Evolutionary conservation across 768 basidiomycete genomes (phyloP).

Genomic region (Naganishia kalamii): DNA sequence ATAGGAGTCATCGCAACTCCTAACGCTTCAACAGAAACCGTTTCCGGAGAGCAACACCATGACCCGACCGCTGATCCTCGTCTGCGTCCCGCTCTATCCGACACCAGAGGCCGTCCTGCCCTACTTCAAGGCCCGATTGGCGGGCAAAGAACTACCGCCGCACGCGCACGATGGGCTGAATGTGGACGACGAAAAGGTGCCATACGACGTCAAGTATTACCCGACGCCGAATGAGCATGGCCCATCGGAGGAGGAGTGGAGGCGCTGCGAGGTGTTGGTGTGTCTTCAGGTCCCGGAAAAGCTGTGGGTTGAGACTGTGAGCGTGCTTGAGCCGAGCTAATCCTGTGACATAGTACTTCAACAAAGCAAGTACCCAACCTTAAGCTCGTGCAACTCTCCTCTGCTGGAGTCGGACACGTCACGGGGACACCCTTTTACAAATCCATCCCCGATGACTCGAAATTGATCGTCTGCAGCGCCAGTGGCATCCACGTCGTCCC

Average conservation of each 20-base stretch:
- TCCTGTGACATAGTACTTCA: slow-evolving; percentile 14
- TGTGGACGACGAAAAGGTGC: background rate
- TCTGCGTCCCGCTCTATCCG: slow-evolving; percentile 12
- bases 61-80: slow-evolving; percentile 10
- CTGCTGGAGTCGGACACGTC: slow-evolving; percentile 25
- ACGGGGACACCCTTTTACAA: slow-evolving; percentile 9
- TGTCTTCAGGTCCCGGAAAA: slow-evolving; percentile 19
- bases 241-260: slow-evolving; percentile 24
- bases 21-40: background rate
- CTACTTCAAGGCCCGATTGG: slow-evolving; percentile 8
- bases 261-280: slow-evolving; percentile 16
- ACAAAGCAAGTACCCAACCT: slow-evolving; percentile 23
- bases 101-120: slow-evolving; percentile 3
- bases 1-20: too few relatives aligned
- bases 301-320: slow-evolving; percentile 10
- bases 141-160: background rate
- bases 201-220: slow-evolving; percentile 12
- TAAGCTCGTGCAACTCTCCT: slow-evolving; percentile 25
- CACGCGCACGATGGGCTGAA: background rate
- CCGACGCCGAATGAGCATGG: background rate
- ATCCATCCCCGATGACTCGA: slow-evolving; percentile 10
- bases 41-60: background rate
- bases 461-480: slow-evolving; percentile 22
- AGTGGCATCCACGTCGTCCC: slow-evolving; percentile 28
- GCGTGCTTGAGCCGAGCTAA: background rate